phyloP scores from a whole-genome alignment of 1,139 yeast genomes.

The Pichia sp. region DNA sequence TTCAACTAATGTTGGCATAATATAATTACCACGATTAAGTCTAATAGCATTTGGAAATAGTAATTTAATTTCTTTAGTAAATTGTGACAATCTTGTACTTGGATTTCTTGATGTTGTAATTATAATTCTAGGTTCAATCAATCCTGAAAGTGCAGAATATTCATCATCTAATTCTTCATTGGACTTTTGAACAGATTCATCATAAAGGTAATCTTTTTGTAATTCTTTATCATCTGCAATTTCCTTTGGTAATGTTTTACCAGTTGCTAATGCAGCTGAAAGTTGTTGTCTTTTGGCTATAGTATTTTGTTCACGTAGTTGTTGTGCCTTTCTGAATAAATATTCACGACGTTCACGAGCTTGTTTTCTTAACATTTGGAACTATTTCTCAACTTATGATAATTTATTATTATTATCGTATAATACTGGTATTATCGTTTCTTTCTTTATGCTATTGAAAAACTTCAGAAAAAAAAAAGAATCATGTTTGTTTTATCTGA shows the following conservation, averaged over 20 bases:
- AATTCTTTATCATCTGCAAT: slow-evolving; percentile 79
- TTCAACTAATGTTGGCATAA: slow-evolving; percentile 76
- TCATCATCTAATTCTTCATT: slow-evolving; percentile 67
- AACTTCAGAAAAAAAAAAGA: too few species aligned
- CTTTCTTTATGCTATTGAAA: too few species aligned
- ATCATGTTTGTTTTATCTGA: background rate
- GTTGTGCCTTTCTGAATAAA: slow-evolving; percentile 79
- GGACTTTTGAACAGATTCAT: slow-evolving; percentile 61
- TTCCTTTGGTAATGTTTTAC: slow-evolving; percentile 85
- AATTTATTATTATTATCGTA: too few species aligned
- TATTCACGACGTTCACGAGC: slow-evolving; percentile 96
- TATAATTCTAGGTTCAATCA: slow-evolving; percentile 85
- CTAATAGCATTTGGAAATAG: slow-evolving; percentile 87
- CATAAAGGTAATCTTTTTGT: slow-evolving; percentile 78
- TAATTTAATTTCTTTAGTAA: slow-evolving; percentile 85
- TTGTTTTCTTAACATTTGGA: slow-evolving; percentile 67
- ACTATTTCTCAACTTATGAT: too few species aligned
- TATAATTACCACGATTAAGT: slow-evolving; percentile 87
- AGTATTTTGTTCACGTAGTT: slow-evolving; percentile 80
- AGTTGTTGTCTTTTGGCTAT: slow-evolving; percentile 83
- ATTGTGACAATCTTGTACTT: slow-evolving; percentile 74
- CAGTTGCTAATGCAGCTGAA: slow-evolving; percentile 83
- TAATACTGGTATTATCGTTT: too few species aligned
- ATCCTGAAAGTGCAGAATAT: slow-evolving; percentile 79
- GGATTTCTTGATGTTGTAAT: slow-evolving; percentile 95